Base-by-base conservation (phyloP, 2,329 filamentous ascomycete genomes). In the Fusarium musae region DNA sequence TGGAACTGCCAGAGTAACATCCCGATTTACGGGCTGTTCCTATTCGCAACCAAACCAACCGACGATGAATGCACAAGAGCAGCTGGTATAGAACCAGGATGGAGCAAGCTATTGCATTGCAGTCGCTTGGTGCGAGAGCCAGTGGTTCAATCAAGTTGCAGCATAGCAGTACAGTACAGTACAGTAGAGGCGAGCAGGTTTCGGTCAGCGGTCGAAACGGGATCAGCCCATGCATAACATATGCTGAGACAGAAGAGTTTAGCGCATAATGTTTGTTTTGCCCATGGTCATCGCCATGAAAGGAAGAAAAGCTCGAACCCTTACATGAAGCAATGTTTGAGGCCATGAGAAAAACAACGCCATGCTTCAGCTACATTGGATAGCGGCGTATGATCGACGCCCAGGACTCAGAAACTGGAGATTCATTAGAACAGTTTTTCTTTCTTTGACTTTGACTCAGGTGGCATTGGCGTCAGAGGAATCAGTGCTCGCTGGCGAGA, bases 191-290 rank as follows among this genome's bases (percentile, higher is more conserved):
- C 60, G 63, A 72, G 67, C 75, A 77, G 63, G 74, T 69, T 75
- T 72, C 67, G 65, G 73, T 69, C 71, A 66, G 68, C 54, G 65
- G 63, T 44, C 43, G 28, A 66, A 64, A 60, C 52, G 71, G 46
- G 63, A 76, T 78, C 74, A 78, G 76, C 65, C 69, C 70, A 78
- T 75, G 76, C 73, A 78, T 78, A 74, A 78, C 63, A 78, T 74
- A 63, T 74, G 66, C 49, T 65, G 63, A 54, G 57, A 67, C 56
- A 62, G 47, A 63, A 23, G 42, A 43, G 59, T 44, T 46, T 58
- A 61, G 61, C 43, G 46, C 47, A 63, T 52, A 40, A 40, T 17
- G 23, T 30, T 54, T 39, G 23, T 40, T 37, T 39, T 49, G 52
- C 47, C 56, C 47, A 32, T 52, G 26, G 44, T 39, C 50, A 28